Evolutionary conservation across 805 yeast species (phyloP).

Genomic region (Zygosaccharomyces lentus): DNA sequence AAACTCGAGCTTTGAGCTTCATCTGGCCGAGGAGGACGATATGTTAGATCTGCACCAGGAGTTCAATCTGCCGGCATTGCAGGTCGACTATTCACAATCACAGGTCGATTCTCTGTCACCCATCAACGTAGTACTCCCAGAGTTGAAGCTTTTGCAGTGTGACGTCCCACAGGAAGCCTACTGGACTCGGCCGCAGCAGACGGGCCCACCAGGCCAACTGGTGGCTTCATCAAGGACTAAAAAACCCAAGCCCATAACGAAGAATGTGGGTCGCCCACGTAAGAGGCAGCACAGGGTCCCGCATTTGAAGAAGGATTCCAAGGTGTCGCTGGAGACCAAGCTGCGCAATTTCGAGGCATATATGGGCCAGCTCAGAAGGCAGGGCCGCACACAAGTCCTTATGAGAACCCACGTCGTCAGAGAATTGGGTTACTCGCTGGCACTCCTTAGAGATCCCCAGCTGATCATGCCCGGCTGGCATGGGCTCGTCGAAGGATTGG

Average conservation of each 20-base stretch:
- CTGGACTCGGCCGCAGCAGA: no score
- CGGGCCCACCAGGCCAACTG: no score
- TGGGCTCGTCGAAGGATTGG: not conserved
- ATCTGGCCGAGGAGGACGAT: no score
- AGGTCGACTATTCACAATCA: not conserved
- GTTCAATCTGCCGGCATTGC: no score
- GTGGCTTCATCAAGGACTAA: no score
- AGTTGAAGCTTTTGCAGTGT: not conserved
- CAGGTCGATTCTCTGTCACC: not conserved
- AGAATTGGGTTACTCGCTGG: not conserved
- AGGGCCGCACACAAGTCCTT: constrained; percentile 1
- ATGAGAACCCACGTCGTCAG: constrained; percentile 2
- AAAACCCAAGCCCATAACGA: no score
- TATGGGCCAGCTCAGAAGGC: not conserved
- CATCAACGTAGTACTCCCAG: not conserved
- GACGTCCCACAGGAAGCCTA: no score
- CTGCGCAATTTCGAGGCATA: not conserved
- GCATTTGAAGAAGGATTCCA: constrained; percentile 6
- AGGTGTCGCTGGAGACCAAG: constrained; percentile 1
- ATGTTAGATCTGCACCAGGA: no score
- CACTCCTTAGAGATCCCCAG: not conserved
- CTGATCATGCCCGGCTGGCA: constrained; percentile 1
- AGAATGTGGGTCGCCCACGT: not conserved
- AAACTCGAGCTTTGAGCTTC: no score
- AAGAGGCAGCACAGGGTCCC: constrained; percentile 5